Base-by-base conservation (phyloP, 2,329 filamentous ascomycete genomes). In the Arthrobotrys entomopaga region DNA sequence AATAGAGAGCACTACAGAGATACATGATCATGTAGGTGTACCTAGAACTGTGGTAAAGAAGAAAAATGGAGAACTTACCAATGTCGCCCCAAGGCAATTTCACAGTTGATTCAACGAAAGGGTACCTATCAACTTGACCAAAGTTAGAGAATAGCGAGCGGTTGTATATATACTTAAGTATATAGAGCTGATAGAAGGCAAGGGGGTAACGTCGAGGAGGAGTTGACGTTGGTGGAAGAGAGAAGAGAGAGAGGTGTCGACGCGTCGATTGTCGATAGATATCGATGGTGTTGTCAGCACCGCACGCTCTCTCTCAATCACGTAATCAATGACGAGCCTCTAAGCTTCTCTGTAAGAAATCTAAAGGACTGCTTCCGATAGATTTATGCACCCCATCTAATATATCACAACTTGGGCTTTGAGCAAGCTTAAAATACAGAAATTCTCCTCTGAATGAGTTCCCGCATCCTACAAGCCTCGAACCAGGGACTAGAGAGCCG, bases 71-170 rank as follows among this genome's bases (percentile, higher is more conserved):
- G 5, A 57, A 16, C 67, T 22, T 43, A 65, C 60, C 46, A 16
- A 57, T 15, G 53, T 13, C n/a, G 19, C 53, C 15, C 4, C 11
- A 15, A 42, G 13, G 38, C 16, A 24, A 34, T 38, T 54, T 65
- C 24, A 42, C 49, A 49, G 54, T 50, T 34, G 22, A 42, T 46
- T 22, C 16, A 72, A 65, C 13, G 67, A 72, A 65, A 15, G 54
- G 38, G 13, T 60, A 48, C 59, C 11, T 59, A 34, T 40, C 53
- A 53, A 59, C 43, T 43, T 20, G 38, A 40, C 49, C 52, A 3
- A 43, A 56, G 10, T 10, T 19, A 16, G n/a, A 38, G 19, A 38
- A 19, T 4, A 11, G 8, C 8, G 42, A 46, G 42, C 13, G 11
- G 15, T 46, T 46, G 1, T 19, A 40, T 16, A 34, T 34, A 34